Percentiles rank a stretch among this genome's conserved stretches.
These are phyloP conservation scores for Malassezia caprae DNA, from an alignment of 1,284 basidiomycete genomes.

Conservation along the genomic window DNA sequence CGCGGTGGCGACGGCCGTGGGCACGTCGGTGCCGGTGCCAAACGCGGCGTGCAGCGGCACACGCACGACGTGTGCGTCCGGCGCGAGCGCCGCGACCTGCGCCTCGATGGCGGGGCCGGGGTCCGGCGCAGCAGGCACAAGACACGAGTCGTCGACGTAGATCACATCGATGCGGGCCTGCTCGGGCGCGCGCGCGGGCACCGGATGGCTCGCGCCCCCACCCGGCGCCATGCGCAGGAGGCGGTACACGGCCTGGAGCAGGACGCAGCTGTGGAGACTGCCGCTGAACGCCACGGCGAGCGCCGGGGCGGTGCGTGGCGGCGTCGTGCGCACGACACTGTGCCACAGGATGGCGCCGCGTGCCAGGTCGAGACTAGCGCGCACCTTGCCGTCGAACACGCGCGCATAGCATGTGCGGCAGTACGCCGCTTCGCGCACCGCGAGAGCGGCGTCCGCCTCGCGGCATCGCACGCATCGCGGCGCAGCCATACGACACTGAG, in stretches of 20 bases:
- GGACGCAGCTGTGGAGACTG: constrained; percentile 12
- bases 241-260: constrained; percentile 15
- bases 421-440: constrained; percentile 33
- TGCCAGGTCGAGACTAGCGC: constrained; percentile 26
- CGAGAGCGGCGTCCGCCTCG: constrained; percentile 13
- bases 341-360: constrained; percentile 31
- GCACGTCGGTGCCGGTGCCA: neutral
- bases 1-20: neutral
- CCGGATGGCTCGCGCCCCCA: neutral
- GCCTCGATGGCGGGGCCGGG: constrained; percentile 4
- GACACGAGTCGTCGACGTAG: constrained; percentile 27
- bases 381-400: constrained; percentile 31
- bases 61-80: constrained; percentile 7
- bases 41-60: neutral
- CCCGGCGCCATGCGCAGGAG: constrained; percentile 4
- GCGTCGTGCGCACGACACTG: constrained; percentile 18
- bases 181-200: constrained; percentile 18
- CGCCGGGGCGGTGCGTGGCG: neutral
- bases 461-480: constrained; percentile 30
- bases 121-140: neutral
- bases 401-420: constrained; percentile 25
- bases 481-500: neutral
- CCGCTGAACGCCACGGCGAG: constrained; percentile 19
- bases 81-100: constrained; percentile 6
- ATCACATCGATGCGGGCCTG: constrained; percentile 33